Percentiles rank a stretch among this genome's conserved stretches.
Conservation (phyloP, 2,329 filamentous ascomycete species). For the Cryphonectria japonica region DNA sequence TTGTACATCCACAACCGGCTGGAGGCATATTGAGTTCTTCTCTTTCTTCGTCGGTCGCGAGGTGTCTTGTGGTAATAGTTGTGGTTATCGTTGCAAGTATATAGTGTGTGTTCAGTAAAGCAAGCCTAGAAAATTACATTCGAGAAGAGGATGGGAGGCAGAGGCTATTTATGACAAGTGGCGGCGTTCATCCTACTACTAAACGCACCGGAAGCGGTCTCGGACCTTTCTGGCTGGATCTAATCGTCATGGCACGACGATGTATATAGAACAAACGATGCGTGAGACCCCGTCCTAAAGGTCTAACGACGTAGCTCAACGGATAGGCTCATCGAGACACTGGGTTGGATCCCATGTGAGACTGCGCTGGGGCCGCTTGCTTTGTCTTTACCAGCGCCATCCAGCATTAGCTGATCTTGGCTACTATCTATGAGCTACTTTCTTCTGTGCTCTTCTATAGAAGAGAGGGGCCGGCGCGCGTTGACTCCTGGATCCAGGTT, state of each 20-base stretch:
- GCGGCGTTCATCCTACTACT: neutral
- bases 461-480: neutral
- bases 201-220: neutral
- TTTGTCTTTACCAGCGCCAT: neutral
- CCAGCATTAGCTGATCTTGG: neutral
- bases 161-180: neutral
- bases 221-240: neutral
- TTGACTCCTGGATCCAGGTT: neutral
- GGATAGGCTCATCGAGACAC: neutral
- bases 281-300: neutral
- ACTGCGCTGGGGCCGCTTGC: neutral
- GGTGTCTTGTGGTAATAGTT: neutral
- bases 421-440: neutral
- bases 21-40: slow-evolving; percentile 14
- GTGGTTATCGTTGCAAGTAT: neutral
- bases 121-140: neutral
- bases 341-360: neutral
- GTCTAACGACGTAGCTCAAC: neutral
- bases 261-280: neutral
- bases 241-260: neutral
- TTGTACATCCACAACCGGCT: slow-evolving; percentile 21
- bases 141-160: neutral
- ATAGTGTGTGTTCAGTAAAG: neutral
- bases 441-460: neutral
- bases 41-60: neutral